Evolutionary conservation across 2,329 filamentous ascomycete species (phyloP), one percentile per base, ranked within the genome.

Genomic region (Fragosphaeria purpurea): DNA sequence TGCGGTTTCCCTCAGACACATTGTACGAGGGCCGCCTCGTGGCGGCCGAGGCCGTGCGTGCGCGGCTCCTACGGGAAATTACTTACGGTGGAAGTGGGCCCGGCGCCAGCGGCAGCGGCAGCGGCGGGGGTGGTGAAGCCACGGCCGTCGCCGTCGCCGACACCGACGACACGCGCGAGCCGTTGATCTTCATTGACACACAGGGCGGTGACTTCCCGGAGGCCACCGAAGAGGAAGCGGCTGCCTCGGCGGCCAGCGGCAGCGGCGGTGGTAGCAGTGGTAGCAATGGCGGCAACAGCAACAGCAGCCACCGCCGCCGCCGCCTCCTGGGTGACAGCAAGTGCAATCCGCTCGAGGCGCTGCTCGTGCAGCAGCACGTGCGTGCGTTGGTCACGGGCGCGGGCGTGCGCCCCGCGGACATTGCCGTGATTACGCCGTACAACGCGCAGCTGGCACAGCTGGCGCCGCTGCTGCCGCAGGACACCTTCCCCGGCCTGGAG

Each of bases 371-470:
- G 54, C 73, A 80, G 61, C 91, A 98, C 63, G 86, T 96, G 41
- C 70, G 74, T 50, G 78, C 77, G 55, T 71, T 98, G 41, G 77
- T 95, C n/a, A 10, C 33, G 1, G 73, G 78, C 31, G 84, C 88
- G 1, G 93, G 93, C 1, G 79, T 98, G 34, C 81, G 75, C 12
- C 72, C 88, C 4, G 83, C 87, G 60, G 88, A 96, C 61, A 90
- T 98, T 60, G 93, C 91, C 1, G 83, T 97, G 10, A 83, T 98
- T 48, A 96, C 93, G 45, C 93, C 93, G 40, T 98, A 98, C 69
- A 97, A 96, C 69, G 93, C 88, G 11, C 93, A 93, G 79, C 77
- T 96, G 38, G 84, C 86, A 5, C 68, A 94, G 9, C 72, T 97
- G 47, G 83, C 88, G 39, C 75, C 85, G 57, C 75, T 98, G 46